These are phyloP conservation scores for Leishmania gerbilli DNA, from an alignment of 208 protist species.

Conservation along the genomic window DNA sequence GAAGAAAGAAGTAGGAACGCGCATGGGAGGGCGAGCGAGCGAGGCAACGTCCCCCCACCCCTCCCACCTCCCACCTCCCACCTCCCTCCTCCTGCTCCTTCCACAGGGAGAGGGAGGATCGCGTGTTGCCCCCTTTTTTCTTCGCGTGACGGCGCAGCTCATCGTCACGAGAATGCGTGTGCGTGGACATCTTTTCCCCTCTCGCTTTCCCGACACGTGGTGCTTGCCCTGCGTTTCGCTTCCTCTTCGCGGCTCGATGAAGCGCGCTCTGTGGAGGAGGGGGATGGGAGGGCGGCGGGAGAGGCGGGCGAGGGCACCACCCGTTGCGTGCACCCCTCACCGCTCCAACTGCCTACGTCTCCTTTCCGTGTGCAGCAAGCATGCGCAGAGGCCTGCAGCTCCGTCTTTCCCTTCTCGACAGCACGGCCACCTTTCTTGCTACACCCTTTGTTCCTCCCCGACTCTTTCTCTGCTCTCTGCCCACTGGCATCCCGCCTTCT, in stretches of 20 bases:
- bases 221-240: not conserved
- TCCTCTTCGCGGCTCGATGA: constrained; percentile 12
- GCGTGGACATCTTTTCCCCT: not conserved
- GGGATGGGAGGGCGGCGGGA: not conserved
- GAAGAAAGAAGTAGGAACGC: no score
- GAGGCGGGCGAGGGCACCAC: not conserved
- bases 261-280: not conserved
- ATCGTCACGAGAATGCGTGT: not conserved
- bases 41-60: no score
- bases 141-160: no score
- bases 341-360: not conserved
- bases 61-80: not conserved
- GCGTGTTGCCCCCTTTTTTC: not conserved
- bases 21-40: no score
- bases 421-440: not conserved
- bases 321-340: not conserved
- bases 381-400: not conserved
- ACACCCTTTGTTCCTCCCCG: not conserved
- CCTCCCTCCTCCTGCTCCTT: not conserved
- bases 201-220: not conserved
- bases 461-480: constrained; percentile 1
- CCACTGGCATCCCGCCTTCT: not conserved
- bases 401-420: not conserved
- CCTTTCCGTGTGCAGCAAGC: not conserved
- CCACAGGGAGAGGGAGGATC: not conserved